Percentiles rank a stretch among this genome's conserved stretches.
phyloP scores from a whole-genome alignment of 1,139 yeast species.

The Diutina scorzettiae region DNA sequence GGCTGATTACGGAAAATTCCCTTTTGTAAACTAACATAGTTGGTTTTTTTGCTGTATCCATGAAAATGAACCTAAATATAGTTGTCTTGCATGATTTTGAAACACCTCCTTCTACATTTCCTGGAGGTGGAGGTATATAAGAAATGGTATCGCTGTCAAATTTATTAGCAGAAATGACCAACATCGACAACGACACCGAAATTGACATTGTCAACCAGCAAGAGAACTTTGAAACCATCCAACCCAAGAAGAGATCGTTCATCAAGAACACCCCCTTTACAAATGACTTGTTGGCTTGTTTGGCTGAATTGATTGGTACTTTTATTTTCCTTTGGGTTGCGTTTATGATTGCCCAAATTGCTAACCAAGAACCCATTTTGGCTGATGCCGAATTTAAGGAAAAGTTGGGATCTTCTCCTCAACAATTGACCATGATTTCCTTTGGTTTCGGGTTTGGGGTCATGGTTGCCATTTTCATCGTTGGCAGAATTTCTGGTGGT shows the following conservation, averaged over 20 bases:
- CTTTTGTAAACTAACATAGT: too few species aligned
- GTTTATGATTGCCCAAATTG: constrained; percentile 72
- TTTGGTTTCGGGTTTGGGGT: constrained; percentile 85
- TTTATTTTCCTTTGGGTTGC: constrained; percentile 78
- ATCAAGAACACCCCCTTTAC: background rate
- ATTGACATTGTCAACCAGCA: background rate
- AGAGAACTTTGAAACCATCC: background rate
- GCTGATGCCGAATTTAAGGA: constrained; percentile 12
- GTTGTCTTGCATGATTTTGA: background rate
- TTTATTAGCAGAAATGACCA: background rate
- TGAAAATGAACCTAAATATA: background rate
- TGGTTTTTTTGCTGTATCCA: background rate
- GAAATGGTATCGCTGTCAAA: too few species aligned
- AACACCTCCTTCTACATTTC: constrained; percentile 5
- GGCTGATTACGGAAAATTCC: too few species aligned
- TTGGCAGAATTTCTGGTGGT: constrained; percentile 80
- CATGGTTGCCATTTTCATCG: constrained; percentile 61
- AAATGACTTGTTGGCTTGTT: constrained; percentile 8
- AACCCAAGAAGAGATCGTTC: background rate
- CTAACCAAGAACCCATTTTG: constrained; percentile 51
- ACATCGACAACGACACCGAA: constrained; percentile 5
- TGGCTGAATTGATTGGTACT: constrained; percentile 73
- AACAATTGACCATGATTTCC: constrained; percentile 65
- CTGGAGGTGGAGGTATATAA: too few species aligned
- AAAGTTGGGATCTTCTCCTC: constrained; percentile 45